Conservation (phyloP, 169 alveolate species). For the Hepatocystis sp. region DNA sequence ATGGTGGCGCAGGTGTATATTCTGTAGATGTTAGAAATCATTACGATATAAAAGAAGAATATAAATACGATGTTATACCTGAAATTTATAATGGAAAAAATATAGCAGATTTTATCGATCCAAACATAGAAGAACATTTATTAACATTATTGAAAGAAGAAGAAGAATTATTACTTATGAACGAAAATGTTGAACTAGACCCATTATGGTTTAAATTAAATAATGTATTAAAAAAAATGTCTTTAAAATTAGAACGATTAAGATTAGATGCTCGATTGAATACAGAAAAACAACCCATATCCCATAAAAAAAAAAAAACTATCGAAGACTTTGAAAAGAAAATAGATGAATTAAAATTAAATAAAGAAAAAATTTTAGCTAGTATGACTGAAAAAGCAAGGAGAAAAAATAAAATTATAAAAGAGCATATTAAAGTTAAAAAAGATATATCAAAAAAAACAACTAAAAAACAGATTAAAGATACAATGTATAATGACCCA, state of each 20-base stretch:
- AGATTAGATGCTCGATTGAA: constrained; percentile 39
- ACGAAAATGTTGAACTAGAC: constrained; percentile 84
- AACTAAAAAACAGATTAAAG: constrained; percentile 47
- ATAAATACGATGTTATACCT: constrained; percentile 99
- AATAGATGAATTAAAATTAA: constrained; percentile 20
- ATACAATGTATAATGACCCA: constrained; percentile 31
- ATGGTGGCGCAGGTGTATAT: constrained; percentile 99
- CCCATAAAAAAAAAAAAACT: constrained; percentile 61
- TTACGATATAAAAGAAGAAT: constrained; percentile 78
- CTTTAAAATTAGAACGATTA: constrained; percentile 23
- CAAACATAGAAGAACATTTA: constrained; percentile 96
- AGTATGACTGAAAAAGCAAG: constrained; percentile 50
- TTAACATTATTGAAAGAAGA: constrained; percentile 97
- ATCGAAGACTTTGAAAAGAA: constrained; percentile 52
- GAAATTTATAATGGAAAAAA: constrained; percentile 98
- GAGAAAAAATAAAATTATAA: no score
- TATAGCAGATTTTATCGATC: constrained; percentile 97
- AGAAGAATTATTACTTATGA: constrained; percentile 90
- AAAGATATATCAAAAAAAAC: constrained; percentile 38
- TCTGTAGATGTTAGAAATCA: constrained; percentile 91
- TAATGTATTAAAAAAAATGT: constrained; percentile 52
- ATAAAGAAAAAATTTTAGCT: constrained; percentile 21
- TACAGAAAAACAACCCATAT: constrained; percentile 42
- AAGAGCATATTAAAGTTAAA: no score
- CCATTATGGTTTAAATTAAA: constrained; percentile 77